Evolutionary conservation across 768 basidiomycete species (phyloP).

Genomic region (Pisolithus microcarpus): DNA sequence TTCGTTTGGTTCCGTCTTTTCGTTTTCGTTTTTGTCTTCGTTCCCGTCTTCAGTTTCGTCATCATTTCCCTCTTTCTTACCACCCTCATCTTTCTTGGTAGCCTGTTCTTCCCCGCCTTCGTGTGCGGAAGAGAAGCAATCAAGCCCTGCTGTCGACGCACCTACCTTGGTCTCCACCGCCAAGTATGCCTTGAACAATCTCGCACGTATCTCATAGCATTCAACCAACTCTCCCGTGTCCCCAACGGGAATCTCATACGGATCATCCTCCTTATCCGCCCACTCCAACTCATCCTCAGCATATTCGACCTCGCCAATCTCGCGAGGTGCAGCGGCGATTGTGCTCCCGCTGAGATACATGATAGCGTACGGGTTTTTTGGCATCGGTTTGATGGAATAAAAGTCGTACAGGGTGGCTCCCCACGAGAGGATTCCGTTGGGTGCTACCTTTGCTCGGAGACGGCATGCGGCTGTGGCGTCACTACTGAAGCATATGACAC

Average conservation of each 20-base stretch:
- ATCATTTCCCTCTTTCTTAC: no score
- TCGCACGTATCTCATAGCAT: conserved; percentile 5
- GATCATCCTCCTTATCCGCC: conserved; percentile 18
- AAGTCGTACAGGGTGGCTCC: conserved; percentile 24
- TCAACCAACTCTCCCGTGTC: conserved; percentile 13
- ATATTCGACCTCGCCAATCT: conserved; percentile 10
- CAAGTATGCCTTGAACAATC: not conserved
- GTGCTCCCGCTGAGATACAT: conserved; percentile 16
- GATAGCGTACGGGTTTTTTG: rapidly evolving
- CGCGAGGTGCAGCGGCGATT: conserved; percentile 7
- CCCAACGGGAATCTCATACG: conserved; percentile 11
- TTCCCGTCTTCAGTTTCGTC: no score
- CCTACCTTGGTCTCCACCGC: not conserved
- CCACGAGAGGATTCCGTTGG: conserved; percentile 18
- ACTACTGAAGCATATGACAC: no score
- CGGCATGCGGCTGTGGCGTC: no score
- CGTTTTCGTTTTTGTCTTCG: not conserved
- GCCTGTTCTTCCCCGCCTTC: no score
- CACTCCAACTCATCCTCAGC: conserved; percentile 15
- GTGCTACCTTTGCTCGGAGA: conserved; percentile 15
- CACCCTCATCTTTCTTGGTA: no score
- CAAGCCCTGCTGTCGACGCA: not conserved
- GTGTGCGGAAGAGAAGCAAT: no score
- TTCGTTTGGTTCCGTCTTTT: not conserved
- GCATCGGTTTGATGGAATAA: conserved; percentile 9